Evolutionary conservation across 441 rosid species (phyloP), one percentile per base, ranked within the genome.

Genomic region (Populus tomentosa): DNA sequence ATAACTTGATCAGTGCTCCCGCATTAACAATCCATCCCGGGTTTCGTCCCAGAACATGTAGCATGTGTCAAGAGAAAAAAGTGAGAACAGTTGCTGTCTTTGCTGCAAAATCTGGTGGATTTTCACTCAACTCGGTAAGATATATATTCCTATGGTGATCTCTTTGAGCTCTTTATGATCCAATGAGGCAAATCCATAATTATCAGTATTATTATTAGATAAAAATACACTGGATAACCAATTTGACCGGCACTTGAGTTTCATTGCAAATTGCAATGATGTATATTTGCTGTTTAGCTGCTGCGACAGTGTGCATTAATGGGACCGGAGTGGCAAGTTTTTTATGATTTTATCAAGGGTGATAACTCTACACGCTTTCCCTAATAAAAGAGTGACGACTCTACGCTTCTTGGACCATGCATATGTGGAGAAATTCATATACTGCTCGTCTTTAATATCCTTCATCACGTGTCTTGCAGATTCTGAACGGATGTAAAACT

Each of bases 111-210:
- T 71, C 85, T 0, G 90, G 87, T 18, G 89, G 85, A 74, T 79
- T 90, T 73, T 81, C 90, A 20, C 24, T 90, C 42, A 89, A 85
- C 67, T 85, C 88, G 79, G 96, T 91, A 67, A 32, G 80, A 21
- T 9, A 10, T 9, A 21, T 9, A 7, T 23, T 24, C 40, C 21
- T 13, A 4, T 46, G 56, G 56, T 13, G 56, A 46, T 14, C 8
- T 70, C 14, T 75, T 62, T 30, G n/a, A 23, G 5, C 16, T 56
- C 8, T 46, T 13, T 23, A 50, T 64, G 40, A 23, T 5, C 11
- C 21, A 20, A 9, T 64, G 28, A 4, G 13, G 28, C 67, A 20
- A 33, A 13, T 32, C 6, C 23, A 32, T 13, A n/a, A n/a, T 18
- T 10, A 4, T 46, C 4, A 36, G 8, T 36, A 46, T 46, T 46